Percentiles rank a stretch among this genome's conserved stretches.
Conservation (phyloP, 2,329 filamentous ascomycete genomes). For the Geosmithia morbida region DNA sequence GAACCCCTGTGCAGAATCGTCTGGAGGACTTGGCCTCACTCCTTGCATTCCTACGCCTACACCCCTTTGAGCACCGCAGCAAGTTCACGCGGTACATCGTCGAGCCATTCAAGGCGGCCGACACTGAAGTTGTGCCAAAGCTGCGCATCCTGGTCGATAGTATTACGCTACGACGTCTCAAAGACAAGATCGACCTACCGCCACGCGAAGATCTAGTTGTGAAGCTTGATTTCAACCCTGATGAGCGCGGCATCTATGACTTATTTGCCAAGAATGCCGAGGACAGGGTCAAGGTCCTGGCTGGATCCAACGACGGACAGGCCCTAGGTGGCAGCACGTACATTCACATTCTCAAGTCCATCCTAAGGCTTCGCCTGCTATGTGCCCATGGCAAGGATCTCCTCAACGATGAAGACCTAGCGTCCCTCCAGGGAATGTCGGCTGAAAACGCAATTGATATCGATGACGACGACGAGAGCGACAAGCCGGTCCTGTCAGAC, state of each 20-base stretch:
- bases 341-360: constrained; percentile 83
- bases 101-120: constrained; percentile 72
- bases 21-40: constrained; percentile 81
- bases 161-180: constrained; percentile 82
- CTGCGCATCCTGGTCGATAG: constrained; percentile 82
- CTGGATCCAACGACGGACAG: constrained; percentile 38
- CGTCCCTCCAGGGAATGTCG: constrained; percentile 67
- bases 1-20: constrained; percentile 88
- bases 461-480: constrained; percentile 58
- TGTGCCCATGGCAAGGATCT: constrained; percentile 93
- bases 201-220: constrained; percentile 58
- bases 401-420: constrained; percentile 69
- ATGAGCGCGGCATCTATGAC: constrained; percentile 69
- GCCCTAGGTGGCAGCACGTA: constrained; percentile 76
- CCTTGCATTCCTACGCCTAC: constrained; percentile 70
- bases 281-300: constrained; percentile 66
- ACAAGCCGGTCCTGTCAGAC: constrained; percentile 42
- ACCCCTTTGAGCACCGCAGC: constrained; percentile 67
- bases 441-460: constrained; percentile 78
- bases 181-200: constrained; percentile 80
- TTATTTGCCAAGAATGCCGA: constrained; percentile 72
- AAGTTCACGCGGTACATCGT: constrained; percentile 72
- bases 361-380: constrained; percentile 75
- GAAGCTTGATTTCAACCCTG: constrained; percentile 57
- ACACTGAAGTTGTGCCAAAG: constrained; percentile 71